Base-by-base conservation (phyloP, 2,329 filamentous ascomycete genomes). In the Fusarium nisikadoi region DNA sequence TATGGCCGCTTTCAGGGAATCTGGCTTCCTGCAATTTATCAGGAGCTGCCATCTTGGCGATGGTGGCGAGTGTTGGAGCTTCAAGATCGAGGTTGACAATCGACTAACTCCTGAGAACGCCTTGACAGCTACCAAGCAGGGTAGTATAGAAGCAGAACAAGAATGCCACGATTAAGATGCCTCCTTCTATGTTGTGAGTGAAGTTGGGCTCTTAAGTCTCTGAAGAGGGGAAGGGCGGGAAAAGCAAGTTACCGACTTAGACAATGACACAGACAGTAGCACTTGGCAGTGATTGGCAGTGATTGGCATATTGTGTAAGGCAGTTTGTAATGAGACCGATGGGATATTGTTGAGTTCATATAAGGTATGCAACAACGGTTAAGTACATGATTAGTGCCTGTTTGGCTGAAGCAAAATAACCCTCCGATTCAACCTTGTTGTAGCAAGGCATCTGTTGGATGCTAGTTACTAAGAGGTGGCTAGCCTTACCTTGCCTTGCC, bases 21-120 rank as follows among this genome's bases (percentile, higher is more conserved):
- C 74, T 70, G 59, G 58, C 68, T 58, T 70, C 62, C 43, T 70
- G 58, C 10, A 62, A 65, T 61, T 36, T 47, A 41, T 73, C 64
- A 58, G 60, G 31, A 45, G 50, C 52, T 39, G 52, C 47, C 75
- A 76, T 75, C 57, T 70, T 77, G 67, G 60, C 61, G 59, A 55
- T 62, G 61, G 36, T 59, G 46, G 36, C 46, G 43, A 49, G 33
- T 64, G 65, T 65, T 52, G 43, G 57, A 50, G 33, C 53, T 39
- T 36, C 29, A 27, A 39, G 41, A 25, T 56, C 35, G 17, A 38
- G 36, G 47, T 36, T 36, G 55, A 46, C 35, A 52, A 33, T 33
- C 33, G 45, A 45, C 16, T 14, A 54, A 23, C 42, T 25, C n/a
- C 49, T 54, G 5, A 29, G 41, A 38, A 25, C 33, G 58, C 9